These are phyloP conservation scores for Geranium rotundifolium DNA, from an alignment of 345 rosid species.

Conservation along the genomic window DNA sequence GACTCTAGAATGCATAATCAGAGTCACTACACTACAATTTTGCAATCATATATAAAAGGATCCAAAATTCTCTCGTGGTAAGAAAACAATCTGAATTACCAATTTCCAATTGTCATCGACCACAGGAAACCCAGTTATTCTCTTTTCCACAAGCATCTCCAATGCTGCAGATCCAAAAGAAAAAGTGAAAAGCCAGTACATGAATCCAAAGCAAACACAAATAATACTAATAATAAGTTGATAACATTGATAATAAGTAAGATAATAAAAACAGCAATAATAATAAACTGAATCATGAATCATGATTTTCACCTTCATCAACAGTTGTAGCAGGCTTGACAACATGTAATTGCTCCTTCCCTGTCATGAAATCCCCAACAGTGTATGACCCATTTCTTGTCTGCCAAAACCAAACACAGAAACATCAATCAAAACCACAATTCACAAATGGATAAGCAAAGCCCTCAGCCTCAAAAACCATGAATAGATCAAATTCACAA, in stretches of 20 bases:
- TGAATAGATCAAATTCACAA: no score
- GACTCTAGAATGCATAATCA: background rate
- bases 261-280: no score
- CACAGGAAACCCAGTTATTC: constrained; percentile 88
- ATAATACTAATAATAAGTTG: background rate
- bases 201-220: background rate
- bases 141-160: constrained; percentile 68
- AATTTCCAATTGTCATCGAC: constrained; percentile 76
- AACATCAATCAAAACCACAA: no score
- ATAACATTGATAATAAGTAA: no score
- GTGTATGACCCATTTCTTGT: constrained; percentile 46
- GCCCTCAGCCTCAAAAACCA: no score
- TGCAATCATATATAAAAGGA: background rate
- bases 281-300: background rate
- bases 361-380: constrained; percentile 89
- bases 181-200: background rate
- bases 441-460: no score
- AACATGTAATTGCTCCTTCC: constrained; percentile 46
- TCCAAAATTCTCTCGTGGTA: background rate
- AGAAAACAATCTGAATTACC: constrained; percentile 28
- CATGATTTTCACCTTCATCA: constrained; percentile 52
- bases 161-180: constrained; percentile 40
- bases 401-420: constrained; percentile 21
- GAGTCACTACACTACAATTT: background rate
- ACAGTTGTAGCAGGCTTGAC: constrained; percentile 70